Percentiles rank a stretch among this genome's conserved stretches.
Conservation (phyloP, 306 rosid genomes). For the Casuarina equisetifolia region DNA sequence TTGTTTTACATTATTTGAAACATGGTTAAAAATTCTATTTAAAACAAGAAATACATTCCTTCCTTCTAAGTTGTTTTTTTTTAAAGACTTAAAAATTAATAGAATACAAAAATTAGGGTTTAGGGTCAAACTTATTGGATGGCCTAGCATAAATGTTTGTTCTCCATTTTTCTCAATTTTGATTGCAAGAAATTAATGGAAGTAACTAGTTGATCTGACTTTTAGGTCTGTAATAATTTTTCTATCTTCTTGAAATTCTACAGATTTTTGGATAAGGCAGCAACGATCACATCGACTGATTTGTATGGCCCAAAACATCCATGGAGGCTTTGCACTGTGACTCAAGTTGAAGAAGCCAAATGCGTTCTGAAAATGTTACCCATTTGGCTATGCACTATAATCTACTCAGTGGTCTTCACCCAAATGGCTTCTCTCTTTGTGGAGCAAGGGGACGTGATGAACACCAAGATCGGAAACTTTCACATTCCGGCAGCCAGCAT, state of each 20-base stretch:
- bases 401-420: constrained; percentile 59
- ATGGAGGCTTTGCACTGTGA: constrained; percentile 61
- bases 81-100: background rate
- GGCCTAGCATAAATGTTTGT: background rate
- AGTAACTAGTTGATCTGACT: background rate
- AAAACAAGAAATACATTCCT: no score
- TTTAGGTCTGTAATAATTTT: no score
- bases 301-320: constrained; percentile 6
- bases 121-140: background rate
- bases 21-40: no score
- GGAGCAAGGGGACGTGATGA: constrained; percentile 66
- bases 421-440: constrained; percentile 74
- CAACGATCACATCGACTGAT: constrained; percentile 34
- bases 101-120: background rate
- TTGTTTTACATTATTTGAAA: no score
- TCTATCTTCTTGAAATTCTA: background rate
- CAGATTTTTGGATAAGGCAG: constrained; percentile 69
- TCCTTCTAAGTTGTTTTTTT: no score
- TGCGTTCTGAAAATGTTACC: constrained; percentile 58
- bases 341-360: constrained; percentile 72
- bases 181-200: background rate
- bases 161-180: background rate
- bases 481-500: constrained; percentile 62
- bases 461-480: constrained; percentile 32
- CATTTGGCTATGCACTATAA: constrained; percentile 63